phyloP scores from a whole-genome alignment of 208 protist genomes.

The Phytomonas serpens region DNA sequence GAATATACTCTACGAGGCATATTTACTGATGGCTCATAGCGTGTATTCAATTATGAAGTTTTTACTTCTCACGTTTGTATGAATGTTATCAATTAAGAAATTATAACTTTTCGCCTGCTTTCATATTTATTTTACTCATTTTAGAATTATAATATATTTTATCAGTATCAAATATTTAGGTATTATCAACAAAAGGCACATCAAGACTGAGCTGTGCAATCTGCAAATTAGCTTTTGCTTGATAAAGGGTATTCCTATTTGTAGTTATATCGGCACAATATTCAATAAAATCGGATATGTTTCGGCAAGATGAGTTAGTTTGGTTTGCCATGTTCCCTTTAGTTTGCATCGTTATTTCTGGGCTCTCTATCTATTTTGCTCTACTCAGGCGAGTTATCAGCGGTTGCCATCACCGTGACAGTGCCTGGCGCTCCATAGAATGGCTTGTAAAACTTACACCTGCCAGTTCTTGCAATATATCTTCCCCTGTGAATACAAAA shows the following conservation, averaged over 20 bases:
- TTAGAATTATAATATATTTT: constrained; percentile 1
- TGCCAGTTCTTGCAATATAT: background rate
- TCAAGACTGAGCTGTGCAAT: background rate
- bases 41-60: constrained; percentile 1
- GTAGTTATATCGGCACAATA: background rate
- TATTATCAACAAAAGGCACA: background rate
- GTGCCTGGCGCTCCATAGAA: constrained; percentile 35
- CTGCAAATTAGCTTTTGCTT: background rate
- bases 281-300: constrained; percentile 18
- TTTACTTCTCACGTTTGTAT: constrained; percentile 7
- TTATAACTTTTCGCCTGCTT: constrained; percentile 10
- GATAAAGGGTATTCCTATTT: constrained; percentile 1
- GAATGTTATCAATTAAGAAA: constrained; percentile 2
- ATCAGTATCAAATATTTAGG: background rate
- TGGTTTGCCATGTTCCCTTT: constrained; percentile 51
- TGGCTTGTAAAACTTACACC: constrained; percentile 16
- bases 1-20: background rate
- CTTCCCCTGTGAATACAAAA: background rate
- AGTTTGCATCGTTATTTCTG: constrained; percentile 35
- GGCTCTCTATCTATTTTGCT: constrained; percentile 54
- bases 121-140: constrained; percentile 8
- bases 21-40: background rate
- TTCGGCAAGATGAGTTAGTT: constrained; percentile 47
- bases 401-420: constrained; percentile 35
- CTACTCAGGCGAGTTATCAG: constrained; percentile 50